These are phyloP conservation scores for Porodaedalea pini DNA, from an alignment of 1,284 basidiomycete genomes.

Conservation along the genomic window DNA sequence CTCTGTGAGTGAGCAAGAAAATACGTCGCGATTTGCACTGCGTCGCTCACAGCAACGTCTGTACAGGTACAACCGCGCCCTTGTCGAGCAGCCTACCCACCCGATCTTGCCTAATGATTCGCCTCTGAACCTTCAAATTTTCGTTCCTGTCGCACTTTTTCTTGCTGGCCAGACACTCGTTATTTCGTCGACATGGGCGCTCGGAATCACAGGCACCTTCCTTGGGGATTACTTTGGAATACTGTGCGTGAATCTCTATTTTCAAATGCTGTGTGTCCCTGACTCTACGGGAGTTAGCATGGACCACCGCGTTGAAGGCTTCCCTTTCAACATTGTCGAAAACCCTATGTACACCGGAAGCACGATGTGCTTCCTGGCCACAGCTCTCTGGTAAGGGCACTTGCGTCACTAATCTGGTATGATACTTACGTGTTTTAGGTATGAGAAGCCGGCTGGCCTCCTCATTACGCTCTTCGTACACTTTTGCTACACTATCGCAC, in stretches of 20 bases:
- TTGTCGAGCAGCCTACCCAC: constrained; percentile 66
- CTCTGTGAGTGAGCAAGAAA: constrained; percentile 68
- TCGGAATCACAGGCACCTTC: constrained; percentile 93
- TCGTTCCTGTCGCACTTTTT: constrained; percentile 67
- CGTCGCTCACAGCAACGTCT: constrained; percentile 2
- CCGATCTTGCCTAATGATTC: constrained; percentile 48
- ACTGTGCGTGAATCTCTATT: constrained; percentile 34
- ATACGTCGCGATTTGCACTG: background rate
- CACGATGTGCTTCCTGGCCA: constrained; percentile 81
- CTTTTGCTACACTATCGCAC: constrained; percentile 78
- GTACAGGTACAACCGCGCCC: constrained; percentile 66
- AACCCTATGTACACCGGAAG: constrained; percentile 97
- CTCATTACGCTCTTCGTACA: constrained; percentile 76
- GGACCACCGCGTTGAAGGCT: constrained; percentile 81
- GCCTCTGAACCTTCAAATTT: constrained; percentile 47
- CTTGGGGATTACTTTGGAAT: constrained; percentile 99
- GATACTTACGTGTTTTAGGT: constrained; percentile 45
- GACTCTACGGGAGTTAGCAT: constrained; percentile 39
- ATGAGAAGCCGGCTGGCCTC: constrained; percentile 77
- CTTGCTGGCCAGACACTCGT: constrained; percentile 77
- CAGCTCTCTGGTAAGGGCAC: constrained; percentile 69
- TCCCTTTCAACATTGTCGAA: constrained; percentile 92
- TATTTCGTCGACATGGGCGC: constrained; percentile 83
- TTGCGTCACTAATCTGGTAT: constrained; percentile 10
- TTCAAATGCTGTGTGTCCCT: background rate